Evolutionary conservation across 768 basidiomycete genomes (phyloP), one percentile per base, ranked within the genome.

Genomic region (Leccinum incarnatum): DNA sequence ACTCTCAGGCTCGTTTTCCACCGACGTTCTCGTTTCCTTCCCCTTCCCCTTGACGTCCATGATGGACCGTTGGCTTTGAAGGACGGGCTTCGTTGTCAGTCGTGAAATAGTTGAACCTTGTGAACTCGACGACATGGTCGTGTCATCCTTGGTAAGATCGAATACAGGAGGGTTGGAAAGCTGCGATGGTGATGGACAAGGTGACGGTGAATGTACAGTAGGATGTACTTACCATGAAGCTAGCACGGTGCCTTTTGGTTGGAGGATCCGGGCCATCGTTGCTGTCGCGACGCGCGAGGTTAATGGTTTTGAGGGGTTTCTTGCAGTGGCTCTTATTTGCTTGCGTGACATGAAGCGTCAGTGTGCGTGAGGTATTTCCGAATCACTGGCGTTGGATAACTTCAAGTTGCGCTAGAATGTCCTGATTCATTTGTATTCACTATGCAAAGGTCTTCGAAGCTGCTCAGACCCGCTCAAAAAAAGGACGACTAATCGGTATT

Each of bases 1-100:
- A 49, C 68, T 65, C 53, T 77, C 77, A 54, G 76, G 81, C 76
- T 48, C 61, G 4, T 48, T 30, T 25, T 55, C 46, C 2, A 27
- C 49, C 9, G 5, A 11, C 10, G 56, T 19, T 2, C 32, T 40
- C 23, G 52, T 56, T 32, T 59, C 61, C 45, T 61, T 72, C 9
- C 21, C 19, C 58, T 74, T 75, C 17, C 65, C 70, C 27, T 72
- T 74, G 61, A 58, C 36, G 5, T 67, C 69, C 36, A 36, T 46
- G 25, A 2, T 23, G 17, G 42, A 10, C 2, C 23, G 54, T 25
- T 59, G 63, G 19, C 46, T 47, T 49, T 47, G 54, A 40, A 51
- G 25, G 40, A 25, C 27, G 2, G 54, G 48, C 32, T 52, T 53
- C 42, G 55, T 53, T 37, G 55, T 10, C 9, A 8, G 27, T 25